These are phyloP conservation scores for Schoenoplectus tabernaemontani DNA, from an alignment of 202 grass and related monocot genomes.

Conservation along the genomic window DNA sequence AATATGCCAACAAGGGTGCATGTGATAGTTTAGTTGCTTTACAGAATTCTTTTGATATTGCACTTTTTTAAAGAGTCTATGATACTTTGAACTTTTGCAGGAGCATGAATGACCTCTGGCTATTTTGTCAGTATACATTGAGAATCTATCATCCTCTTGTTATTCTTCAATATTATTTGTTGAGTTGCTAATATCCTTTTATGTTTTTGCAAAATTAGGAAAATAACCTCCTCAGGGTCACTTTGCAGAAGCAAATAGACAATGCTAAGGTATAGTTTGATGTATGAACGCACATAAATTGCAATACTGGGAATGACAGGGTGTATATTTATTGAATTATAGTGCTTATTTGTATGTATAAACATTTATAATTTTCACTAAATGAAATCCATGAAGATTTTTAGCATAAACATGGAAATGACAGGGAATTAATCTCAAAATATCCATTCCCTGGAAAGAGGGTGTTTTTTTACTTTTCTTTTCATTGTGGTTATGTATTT, in stretches of 20 bases:
- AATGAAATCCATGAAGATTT: neutral
- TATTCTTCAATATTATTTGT: neutral
- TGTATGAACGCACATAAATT: conserved; percentile 10
- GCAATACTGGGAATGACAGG: neutral
- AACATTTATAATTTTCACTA: too few species aligned
- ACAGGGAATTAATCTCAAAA: neutral
- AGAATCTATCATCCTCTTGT: neutral
- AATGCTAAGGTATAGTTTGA: conserved; percentile 44
- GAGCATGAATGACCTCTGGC: neutral
- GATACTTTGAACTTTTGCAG: neutral
- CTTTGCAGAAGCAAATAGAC: conserved; percentile 48
- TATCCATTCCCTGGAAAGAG: too few species aligned
- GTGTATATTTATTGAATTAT: too few species aligned
- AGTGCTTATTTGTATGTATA: too few species aligned
- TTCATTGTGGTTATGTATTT: too few species aligned
- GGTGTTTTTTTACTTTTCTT: too few species aligned
- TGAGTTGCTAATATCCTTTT: neutral
- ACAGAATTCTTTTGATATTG: neutral
- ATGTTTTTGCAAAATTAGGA: conserved; percentile 33
- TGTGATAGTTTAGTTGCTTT: neutral
- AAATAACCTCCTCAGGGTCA: conserved; percentile 34
- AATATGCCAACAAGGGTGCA: neutral
- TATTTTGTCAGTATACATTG: neutral
- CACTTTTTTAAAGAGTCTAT: neutral
- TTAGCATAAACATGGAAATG: neutral